A percentile compares a stretch with the other conserved stretches of the same genome.
Evolutionary conservation across 495 filamentous ascomycete genomes (phyloP).

Genomic region (Penicillium cataractarum): DNA sequence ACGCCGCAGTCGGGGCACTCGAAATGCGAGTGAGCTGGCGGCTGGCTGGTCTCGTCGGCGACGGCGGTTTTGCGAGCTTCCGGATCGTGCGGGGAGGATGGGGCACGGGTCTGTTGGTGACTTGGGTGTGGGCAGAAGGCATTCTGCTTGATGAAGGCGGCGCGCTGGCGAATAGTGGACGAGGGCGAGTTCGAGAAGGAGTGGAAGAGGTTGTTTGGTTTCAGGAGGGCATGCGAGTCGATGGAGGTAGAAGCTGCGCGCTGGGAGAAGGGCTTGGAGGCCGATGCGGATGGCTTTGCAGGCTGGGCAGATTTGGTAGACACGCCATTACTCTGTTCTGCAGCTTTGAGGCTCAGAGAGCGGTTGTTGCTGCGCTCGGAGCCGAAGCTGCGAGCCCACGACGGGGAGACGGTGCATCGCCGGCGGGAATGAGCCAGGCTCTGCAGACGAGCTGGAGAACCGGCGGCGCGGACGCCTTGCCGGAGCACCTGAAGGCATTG

Average conservation of each 20-base stretch:
- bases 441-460: constrained; percentile 26
- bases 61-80: constrained; percentile 55
- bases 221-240: constrained; percentile 58
- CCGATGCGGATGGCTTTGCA: constrained; percentile 11
- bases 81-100: constrained; percentile 62
- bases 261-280: constrained; percentile 24
- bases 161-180: constrained; percentile 79
- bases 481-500: constrained; percentile 47
- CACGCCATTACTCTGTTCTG: constrained; percentile 22
- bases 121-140: constrained; percentile 88
- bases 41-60: constrained; percentile 44
- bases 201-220: constrained; percentile 88
- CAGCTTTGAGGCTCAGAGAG: constrained; percentile 17
- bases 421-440: constrained; percentile 30
- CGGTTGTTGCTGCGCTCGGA: constrained; percentile 33
- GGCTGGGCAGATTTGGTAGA: constrained; percentile 5
- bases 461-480: constrained; percentile 28
- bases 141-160: constrained; percentile 86
- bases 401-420: constrained; percentile 28
- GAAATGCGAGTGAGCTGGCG: constrained; percentile 81
- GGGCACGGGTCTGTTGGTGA: constrained; percentile 69
- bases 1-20: constrained; percentile 98
- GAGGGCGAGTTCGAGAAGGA: constrained; percentile 84
- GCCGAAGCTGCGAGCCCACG: constrained; percentile 38
- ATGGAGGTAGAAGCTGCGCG: constrained; percentile 33